phyloP scores from a whole-genome alignment of 768 basidiomycete species.

The Amanita molliuscula region DNA sequence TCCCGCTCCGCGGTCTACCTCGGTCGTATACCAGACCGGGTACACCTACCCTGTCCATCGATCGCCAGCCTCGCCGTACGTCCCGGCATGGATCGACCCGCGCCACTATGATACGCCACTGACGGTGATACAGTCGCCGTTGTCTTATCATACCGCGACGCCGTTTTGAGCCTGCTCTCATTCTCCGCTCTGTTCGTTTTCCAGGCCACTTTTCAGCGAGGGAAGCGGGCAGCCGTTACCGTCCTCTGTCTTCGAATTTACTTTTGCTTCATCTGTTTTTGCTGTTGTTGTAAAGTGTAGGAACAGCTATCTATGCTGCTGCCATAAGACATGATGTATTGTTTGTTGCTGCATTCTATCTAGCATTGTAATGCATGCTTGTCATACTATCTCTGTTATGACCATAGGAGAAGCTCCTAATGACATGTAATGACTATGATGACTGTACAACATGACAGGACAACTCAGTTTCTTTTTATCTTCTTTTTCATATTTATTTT shows the following conservation, averaged over 20 bases:
- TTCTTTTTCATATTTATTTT: too few relatives aligned
- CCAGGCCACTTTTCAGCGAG: too few relatives aligned
- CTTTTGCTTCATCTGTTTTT: not conserved
- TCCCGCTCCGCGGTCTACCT: not conserved
- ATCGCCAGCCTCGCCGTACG: conserved; percentile 15
- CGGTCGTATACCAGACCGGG: conserved; percentile 13
- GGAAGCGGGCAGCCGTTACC: not conserved
- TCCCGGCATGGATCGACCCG: conserved; percentile 22
- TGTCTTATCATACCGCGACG: not conserved
- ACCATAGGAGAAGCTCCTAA: too few relatives aligned
- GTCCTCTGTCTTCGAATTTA: not conserved
- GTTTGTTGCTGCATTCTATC: not conserved
- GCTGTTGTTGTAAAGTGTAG: not conserved
- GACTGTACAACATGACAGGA: too few relatives aligned
- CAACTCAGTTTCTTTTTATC: too few relatives aligned
- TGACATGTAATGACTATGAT: too few relatives aligned
- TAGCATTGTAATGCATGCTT: not conserved
- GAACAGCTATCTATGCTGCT: not conserved
- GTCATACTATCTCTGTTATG: not conserved
- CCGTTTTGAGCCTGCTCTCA: not conserved
- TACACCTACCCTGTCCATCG: conserved; percentile 15
- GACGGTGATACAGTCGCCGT: not conserved
- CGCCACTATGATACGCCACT: conserved; percentile 4
- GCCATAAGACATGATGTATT: too few relatives aligned
- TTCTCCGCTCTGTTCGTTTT: not conserved